Conservation (phyloP, 2,329 filamentous ascomycete genomes). For the Hypocreales sp. region DNA sequence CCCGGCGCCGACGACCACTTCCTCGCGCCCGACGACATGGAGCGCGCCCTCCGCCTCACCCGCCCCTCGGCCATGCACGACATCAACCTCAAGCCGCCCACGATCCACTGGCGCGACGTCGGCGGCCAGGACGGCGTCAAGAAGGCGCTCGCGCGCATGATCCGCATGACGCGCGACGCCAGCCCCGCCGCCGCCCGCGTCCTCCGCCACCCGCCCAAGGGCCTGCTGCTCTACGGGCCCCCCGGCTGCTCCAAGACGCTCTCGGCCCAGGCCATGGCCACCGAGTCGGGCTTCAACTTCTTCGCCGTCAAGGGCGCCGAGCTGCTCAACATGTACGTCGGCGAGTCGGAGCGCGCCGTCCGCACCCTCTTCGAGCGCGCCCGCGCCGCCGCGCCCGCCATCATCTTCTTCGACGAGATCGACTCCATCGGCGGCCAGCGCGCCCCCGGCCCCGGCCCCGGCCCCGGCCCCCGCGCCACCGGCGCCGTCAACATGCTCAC, state of each 20-base stretch:
- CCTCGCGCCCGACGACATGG: conserved; percentile 35
- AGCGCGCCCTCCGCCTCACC: conserved; percentile 50
- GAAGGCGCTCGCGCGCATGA: conserved; percentile 35
- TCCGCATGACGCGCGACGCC: conserved; percentile 22
- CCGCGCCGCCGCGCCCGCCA: conserved; percentile 69
- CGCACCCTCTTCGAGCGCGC: conserved; percentile 78
- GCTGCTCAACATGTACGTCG: conserved; percentile 91
- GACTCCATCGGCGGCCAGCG: conserved; percentile 59
- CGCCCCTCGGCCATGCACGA: conserved; percentile 78
- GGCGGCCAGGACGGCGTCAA: conserved; percentile 73
- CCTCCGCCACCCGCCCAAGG: conserved; percentile 51
- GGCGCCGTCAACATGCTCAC: conserved; percentile 69
- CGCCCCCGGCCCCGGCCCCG: conserved; percentile 26
- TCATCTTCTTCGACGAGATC: conserved; percentile 96
- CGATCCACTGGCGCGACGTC: conserved; percentile 74
- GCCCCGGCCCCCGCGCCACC: conserved; percentile 15
- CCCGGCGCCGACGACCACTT: conserved; percentile 10
- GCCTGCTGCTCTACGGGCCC: conserved; percentile 78
- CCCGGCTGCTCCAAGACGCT: conserved; percentile 93
- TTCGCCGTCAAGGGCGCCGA: conserved; percentile 89
- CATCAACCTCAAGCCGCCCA: conserved; percentile 76
- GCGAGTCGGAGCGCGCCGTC: conserved; percentile 77
- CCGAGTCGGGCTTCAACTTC: conserved; percentile 84
- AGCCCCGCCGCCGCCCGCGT: conserved; percentile 17
- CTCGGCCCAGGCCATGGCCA: conserved; percentile 79